A percentile compares a stretch with the other conserved stretches of the same genome.
phyloP scores from a whole-genome alignment of 164 flowering plant genomes.

The Vitis cinerea region DNA sequence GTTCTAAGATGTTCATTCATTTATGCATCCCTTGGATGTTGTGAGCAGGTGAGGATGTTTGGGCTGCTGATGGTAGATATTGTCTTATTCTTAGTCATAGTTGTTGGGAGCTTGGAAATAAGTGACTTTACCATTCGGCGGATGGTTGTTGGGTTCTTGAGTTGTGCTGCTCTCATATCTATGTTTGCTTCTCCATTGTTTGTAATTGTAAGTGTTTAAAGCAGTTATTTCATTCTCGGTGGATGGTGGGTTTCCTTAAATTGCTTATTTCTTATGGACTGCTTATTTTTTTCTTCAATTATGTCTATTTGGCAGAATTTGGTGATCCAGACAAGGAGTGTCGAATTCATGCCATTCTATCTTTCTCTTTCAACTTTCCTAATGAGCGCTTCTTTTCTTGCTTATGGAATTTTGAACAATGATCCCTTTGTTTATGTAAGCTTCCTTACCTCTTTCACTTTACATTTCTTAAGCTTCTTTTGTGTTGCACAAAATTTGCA shows the following conservation, averaged over 20 bases:
- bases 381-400: slow-evolving; percentile 58
- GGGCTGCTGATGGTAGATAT: slow-evolving; percentile 40
- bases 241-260: not conserved
- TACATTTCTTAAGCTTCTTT: not conserved
- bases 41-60: slow-evolving; percentile 40
- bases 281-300: not conserved
- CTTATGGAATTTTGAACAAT: slow-evolving; percentile 47
- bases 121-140: slow-evolving; percentile 21
- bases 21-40: not conserved
- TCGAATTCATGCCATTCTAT: slow-evolving; percentile 73
- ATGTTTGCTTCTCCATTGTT: slow-evolving; percentile 74
- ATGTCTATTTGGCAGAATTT: slow-evolving; percentile 40
- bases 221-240: not conserved
- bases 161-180: slow-evolving; percentile 52
- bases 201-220: slow-evolving; percentile 43
- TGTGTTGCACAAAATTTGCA: not conserved
- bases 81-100: slow-evolving; percentile 30
- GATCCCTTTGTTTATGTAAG: slow-evolving; percentile 61
- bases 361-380: slow-evolving; percentile 60
- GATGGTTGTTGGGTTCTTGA: slow-evolving; percentile 40
- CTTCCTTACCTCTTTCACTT: slow-evolving; percentile 1
- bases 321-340: slow-evolving; percentile 57
- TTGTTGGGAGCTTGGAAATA: slow-evolving; percentile 43
- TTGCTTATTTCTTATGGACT: not conserved
- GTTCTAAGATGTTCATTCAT: not conserved